phyloP scores from a whole-genome alignment of 2,329 filamentous ascomycete species.

The Rachicladosporium sp. region DNA sequence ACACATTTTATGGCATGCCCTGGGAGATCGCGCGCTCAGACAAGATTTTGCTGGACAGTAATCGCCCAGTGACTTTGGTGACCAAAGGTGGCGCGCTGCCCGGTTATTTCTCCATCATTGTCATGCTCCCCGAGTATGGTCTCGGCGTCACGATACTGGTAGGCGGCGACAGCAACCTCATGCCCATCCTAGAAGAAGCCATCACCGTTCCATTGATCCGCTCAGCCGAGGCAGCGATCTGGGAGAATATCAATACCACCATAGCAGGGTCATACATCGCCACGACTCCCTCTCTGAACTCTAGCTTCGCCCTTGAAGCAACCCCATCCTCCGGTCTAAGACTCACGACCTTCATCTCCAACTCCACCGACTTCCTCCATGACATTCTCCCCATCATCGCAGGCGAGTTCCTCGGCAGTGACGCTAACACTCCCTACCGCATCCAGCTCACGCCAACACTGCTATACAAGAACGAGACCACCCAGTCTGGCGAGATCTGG shows the following conservation, averaged over 20 bases:
- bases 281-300: slow-evolving; percentile 11
- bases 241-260: slow-evolving; percentile 8
- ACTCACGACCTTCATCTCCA: slow-evolving; percentile 14
- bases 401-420: not conserved
- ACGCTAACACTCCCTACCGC: too few relatives aligned
- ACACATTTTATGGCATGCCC: slow-evolving; percentile 34
- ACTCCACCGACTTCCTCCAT: slow-evolving; percentile 14
- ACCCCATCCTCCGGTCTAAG: slow-evolving; percentile 12
- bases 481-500: slow-evolving; percentile 18
- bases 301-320: slow-evolving; percentile 9
- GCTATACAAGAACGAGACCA: slow-evolving; percentile 15
- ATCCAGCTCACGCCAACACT: slow-evolving; percentile 17
- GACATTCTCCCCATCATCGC: slow-evolving; percentile 1
- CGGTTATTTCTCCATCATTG: slow-evolving; percentile 30
- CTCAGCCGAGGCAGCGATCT: slow-evolving; percentile 21
- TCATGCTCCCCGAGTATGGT: slow-evolving; percentile 32
- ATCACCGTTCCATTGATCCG: slow-evolving; percentile 21
- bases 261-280: slow-evolving; percentile 12
- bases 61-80: slow-evolving; percentile 30
- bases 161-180: slow-evolving; percentile 15
- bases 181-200: slow-evolving; percentile 18
- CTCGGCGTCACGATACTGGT: slow-evolving; percentile 31
- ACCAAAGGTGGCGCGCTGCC: slow-evolving; percentile 34
- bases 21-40: slow-evolving; percentile 36
- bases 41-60: slow-evolving; percentile 24